Evolutionary conservation across 179 eudicot genomes (phyloP).

Genomic region (Actinidia arguta): DNA sequence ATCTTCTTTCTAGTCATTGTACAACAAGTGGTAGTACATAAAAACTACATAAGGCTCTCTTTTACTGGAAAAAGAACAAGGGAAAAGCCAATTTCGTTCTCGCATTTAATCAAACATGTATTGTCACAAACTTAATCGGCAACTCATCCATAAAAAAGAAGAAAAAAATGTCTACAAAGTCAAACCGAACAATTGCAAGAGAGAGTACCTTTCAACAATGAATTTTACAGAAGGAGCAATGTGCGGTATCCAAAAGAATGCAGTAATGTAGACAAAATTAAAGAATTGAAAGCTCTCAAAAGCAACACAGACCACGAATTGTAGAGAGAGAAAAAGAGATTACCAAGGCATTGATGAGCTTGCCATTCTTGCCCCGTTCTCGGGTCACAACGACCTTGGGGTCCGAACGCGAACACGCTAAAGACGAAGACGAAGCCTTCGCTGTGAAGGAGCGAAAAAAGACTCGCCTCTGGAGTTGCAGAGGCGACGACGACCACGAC

Average conservation of each 20-base stretch:
- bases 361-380: slow-evolving; percentile 85
- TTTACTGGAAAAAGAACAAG: background rate
- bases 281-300: background rate
- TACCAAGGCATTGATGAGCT: slow-evolving; percentile 83
- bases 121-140: background rate
- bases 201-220: background rate
- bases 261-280: background rate
- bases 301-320: background rate
- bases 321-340: background rate
- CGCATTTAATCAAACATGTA: slow-evolving; percentile 29
- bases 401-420: slow-evolving; percentile 17
- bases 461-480: slow-evolving; percentile 19
- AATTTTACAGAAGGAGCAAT: background rate
- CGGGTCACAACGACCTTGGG: slow-evolving; percentile 86
- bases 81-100: background rate
- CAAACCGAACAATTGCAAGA: background rate
- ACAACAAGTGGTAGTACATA: background rate
- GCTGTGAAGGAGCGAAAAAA: slow-evolving; percentile 15
- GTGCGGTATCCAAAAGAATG: background rate
- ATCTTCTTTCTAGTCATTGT: background rate
- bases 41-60: background rate
- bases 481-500: slow-evolving; percentile 3
- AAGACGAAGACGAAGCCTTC: slow-evolving; percentile 29
- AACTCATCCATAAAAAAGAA: background rate
- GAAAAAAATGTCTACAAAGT: background rate